A percentile compares a stretch with the other conserved stretches of the same genome.
Evolutionary conservation across 2,329 filamentous ascomycete species (phyloP).

Genomic region (Xylaria digitata): DNA sequence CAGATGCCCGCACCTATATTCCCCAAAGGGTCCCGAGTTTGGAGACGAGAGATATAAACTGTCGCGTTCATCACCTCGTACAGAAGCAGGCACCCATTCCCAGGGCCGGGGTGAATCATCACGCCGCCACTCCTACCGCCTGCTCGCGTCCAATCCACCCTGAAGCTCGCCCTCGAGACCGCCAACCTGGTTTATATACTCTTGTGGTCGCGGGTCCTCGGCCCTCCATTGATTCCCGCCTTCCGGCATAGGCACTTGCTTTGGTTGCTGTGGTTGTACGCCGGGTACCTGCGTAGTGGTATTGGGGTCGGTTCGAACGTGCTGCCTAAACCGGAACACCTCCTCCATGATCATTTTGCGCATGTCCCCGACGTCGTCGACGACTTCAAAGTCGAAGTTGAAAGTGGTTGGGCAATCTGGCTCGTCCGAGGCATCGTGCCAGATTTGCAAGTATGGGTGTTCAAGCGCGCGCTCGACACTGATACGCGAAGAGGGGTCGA

Average conservation of each 20-base stretch:
- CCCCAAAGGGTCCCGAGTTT: not conserved
- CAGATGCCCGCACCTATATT: conserved; percentile 5
- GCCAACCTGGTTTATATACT: conserved; percentile 62
- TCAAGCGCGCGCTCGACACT: conserved; percentile 94
- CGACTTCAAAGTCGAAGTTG: conserved; percentile 98
- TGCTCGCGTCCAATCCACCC: conserved; percentile 65
- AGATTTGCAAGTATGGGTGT: conserved; percentile 96
- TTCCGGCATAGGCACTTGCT: conserved; percentile 65
- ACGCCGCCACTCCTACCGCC: conserved; percentile 40
- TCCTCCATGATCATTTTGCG: conserved; percentile 97
- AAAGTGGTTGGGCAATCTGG: conserved; percentile 93
- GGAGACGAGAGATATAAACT: not conserved
- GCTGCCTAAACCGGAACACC: conserved; percentile 83
- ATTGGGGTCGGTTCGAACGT: conserved; percentile 64
- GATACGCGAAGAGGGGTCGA: conserved; percentile 93
- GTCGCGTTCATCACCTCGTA: not conserved
- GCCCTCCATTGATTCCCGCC: conserved; percentile 66
- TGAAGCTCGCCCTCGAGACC: conserved; percentile 70
- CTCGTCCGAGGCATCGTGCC: conserved; percentile 98
- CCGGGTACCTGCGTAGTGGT: conserved; percentile 48
- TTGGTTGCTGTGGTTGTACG: conserved; percentile 53
- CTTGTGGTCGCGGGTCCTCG: conserved; percentile 70
- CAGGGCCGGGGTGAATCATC: not conserved
- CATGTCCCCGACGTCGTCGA: conserved; percentile 95
- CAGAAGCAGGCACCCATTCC: not conserved